phyloP scores from a whole-genome alignment of 2,329 filamentous ascomycete genomes.

The Calonectria pauciramosa region DNA sequence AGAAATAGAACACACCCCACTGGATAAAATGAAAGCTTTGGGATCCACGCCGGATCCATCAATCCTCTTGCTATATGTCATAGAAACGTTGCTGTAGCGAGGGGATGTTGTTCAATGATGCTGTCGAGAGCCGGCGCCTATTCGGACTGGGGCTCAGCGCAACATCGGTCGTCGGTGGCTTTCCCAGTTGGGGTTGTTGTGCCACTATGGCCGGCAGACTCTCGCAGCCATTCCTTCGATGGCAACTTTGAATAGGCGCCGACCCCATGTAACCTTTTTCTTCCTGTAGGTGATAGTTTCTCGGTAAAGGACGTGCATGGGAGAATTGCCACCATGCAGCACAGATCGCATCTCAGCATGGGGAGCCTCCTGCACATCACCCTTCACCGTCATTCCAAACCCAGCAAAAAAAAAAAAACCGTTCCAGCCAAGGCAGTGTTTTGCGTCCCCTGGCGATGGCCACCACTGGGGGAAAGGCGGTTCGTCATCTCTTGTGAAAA shows the following conservation, averaged over 20 bases:
- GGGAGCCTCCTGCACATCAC: background rate
- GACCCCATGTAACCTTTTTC: background rate
- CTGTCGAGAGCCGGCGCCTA: background rate
- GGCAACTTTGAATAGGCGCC: background rate
- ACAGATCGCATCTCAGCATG: constrained; percentile 3
- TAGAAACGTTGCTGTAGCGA: background rate
- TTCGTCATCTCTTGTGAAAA: background rate
- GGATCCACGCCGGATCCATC: constrained; percentile 10
- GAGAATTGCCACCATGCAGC: constrained; percentile 9
- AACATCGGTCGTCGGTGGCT: background rate
- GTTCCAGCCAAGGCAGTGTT: background rate
- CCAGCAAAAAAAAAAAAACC: background rate
- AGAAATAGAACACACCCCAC: constrained; percentile 7
- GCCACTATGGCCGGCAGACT: constrained; percentile 1
- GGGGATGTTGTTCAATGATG: background rate
- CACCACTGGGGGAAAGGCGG: background rate
- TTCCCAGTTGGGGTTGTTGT: background rate
- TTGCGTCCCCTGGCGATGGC: background rate
- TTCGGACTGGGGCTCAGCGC: background rate
- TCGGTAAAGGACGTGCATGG: constrained; percentile 2
- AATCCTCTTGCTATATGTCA: background rate
- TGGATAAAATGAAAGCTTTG: background rate
- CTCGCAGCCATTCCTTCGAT: constrained; percentile 5
- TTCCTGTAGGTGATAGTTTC: constrained; percentile 9
- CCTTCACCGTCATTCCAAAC: constrained; percentile 25